Percentiles rank a stretch among this genome's conserved stretches.
phyloP scores from a whole-genome alignment of 2,329 filamentous ascomycete species.

The Tolypocladium album region DNA sequence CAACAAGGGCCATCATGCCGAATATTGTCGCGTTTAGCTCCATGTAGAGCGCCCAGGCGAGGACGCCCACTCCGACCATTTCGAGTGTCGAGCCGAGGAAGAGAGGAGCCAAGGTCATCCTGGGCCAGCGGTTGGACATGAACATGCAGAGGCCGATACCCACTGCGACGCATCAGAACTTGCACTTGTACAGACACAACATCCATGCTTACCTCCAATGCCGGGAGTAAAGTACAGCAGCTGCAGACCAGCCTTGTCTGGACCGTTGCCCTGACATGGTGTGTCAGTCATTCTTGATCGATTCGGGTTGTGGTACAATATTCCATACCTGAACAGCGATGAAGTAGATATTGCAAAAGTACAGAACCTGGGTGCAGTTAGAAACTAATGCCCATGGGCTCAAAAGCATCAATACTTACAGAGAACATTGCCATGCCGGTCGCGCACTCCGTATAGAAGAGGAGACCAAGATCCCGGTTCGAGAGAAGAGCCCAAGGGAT shows the following conservation, averaged over 20 bases:
- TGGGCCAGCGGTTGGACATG: slow-evolving; percentile 49
- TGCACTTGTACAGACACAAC: neutral
- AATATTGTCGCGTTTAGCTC: slow-evolving; percentile 41
- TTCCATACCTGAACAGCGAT: slow-evolving; percentile 37
- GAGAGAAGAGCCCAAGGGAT: slow-evolving; percentile 49
- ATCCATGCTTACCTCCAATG: slow-evolving; percentile 33
- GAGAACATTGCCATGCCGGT: slow-evolving; percentile 45
- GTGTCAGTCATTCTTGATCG: neutral
- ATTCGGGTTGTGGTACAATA: neutral
- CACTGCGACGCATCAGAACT: slow-evolving; percentile 12
- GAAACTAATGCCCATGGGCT: too few relatives aligned
- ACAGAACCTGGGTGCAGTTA: slow-evolving; percentile 38
- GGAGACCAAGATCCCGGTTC: slow-evolving; percentile 46
- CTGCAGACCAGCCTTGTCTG: slow-evolving; percentile 41
- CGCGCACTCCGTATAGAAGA: slow-evolving; percentile 52
- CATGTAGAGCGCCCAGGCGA: slow-evolving; percentile 44
- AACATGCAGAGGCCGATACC: slow-evolving; percentile 49
- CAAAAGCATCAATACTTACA: slow-evolving; percentile 14
- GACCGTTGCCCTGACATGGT: slow-evolving; percentile 29
- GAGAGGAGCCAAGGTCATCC: slow-evolving; percentile 50
- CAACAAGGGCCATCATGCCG: slow-evolving; percentile 56
- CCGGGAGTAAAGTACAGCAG: slow-evolving; percentile 56
- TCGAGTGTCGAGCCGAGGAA: slow-evolving; percentile 45
- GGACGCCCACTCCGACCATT: slow-evolving; percentile 44
- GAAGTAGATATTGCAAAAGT: slow-evolving; percentile 61